Conservation (phyloP, 192 early-diverging fungal genomes). For the Coemansia sp. region DNA sequence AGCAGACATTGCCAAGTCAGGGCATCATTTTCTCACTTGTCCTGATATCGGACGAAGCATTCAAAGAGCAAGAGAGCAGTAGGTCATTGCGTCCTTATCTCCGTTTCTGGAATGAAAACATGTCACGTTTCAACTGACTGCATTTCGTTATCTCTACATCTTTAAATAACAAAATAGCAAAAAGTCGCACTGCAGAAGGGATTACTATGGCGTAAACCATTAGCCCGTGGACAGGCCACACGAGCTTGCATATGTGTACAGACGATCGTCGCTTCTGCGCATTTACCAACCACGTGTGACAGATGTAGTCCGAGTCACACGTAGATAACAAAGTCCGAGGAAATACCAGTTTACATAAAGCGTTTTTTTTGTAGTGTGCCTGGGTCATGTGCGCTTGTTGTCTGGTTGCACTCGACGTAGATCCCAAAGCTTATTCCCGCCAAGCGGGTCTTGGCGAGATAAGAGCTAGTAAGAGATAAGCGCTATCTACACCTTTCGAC, state of each 20-base stretch:
- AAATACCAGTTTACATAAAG: neutral
- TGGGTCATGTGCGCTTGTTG: slow-evolving; percentile 1
- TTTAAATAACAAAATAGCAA: neutral
- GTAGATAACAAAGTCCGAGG: slow-evolving; percentile 2
- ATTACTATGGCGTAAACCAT: neutral
- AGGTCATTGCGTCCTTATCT: slow-evolving; percentile 5
- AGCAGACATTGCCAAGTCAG: neutral
- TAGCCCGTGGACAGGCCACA: neutral
- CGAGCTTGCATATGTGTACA: neutral
- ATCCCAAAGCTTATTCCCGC: neutral
- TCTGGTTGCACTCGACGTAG: neutral
- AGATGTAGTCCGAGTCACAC: slow-evolving; percentile 8
- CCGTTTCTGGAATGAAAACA: neutral
- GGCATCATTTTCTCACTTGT: neutral
- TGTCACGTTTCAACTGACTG: neutral
- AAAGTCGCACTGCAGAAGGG: neutral
- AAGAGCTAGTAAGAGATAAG: slow-evolving; percentile 1
- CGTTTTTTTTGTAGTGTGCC: neutral
- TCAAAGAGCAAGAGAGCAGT: neutral
- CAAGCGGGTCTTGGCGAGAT: neutral
- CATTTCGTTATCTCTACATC: neutral
- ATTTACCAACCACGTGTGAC: neutral
- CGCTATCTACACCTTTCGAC: neutral
- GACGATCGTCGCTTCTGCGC: slow-evolving; percentile 7
- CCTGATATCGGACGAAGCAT: neutral